Evolutionary conservation across 176 grass and related monocot genomes (phyloP).

Genomic region (Phoenix roebelenii): DNA sequence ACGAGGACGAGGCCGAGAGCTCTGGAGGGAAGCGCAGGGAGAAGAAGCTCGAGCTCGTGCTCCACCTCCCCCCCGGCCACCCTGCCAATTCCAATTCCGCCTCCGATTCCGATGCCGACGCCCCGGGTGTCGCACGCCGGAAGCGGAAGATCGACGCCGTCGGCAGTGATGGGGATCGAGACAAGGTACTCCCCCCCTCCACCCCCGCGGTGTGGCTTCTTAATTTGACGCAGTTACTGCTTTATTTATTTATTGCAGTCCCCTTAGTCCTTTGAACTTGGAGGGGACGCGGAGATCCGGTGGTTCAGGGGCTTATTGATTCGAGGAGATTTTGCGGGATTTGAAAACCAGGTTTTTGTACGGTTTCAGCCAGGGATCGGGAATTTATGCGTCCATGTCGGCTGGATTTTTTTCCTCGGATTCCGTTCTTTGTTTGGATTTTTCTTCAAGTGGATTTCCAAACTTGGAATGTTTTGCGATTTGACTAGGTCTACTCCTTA

Average conservation of each 20-base stretch:
- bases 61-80: not conserved
- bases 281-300: constrained; percentile 3
- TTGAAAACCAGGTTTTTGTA: not conserved
- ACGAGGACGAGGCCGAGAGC: not conserved
- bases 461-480: constrained; percentile 5
- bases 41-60: constrained; percentile 12
- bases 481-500: constrained; percentile 30
- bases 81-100: not conserved
- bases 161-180: constrained; percentile 8
- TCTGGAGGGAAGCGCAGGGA: constrained; percentile 2
- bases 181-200: constrained; percentile 1
- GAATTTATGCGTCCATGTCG: constrained; percentile 13
- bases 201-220: too few species aligned
- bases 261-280: not conserved
- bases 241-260: not conserved
- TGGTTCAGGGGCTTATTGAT: not conserved
- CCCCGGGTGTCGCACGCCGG: not conserved
- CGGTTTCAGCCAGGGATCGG: constrained; percentile 9
- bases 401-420: constrained; percentile 13
- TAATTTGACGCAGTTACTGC: not conserved
- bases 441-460: constrained; percentile 2
- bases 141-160: constrained; percentile 4
- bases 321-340: constrained; percentile 1
- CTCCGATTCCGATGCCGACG: not conserved
- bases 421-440: constrained; percentile 16